Base-by-base conservation (phyloP, 2,329 filamentous ascomycete species). In the Aspergillus pseudoterreus region DNA sequence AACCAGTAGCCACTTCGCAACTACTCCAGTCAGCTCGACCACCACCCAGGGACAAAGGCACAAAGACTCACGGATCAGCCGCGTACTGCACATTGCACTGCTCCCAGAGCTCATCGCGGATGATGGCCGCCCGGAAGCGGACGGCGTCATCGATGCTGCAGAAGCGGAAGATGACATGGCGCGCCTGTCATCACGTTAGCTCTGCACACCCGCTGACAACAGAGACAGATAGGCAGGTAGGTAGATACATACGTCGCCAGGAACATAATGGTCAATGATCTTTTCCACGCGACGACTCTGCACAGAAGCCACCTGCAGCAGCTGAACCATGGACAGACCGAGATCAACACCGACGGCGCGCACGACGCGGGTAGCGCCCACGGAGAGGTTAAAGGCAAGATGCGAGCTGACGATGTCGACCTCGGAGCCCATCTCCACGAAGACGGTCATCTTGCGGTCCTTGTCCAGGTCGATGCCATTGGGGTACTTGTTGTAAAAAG, bases 91-190 rank as follows among this genome's bases (percentile, higher is more conserved):
- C 66, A 17, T 66, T 73, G 62, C 75, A 77, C 15, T 71, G 68
- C 55, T 78, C 74, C 73, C 74, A 80, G 2, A 75, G 70, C n/a
- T 61, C 55, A 36, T 75, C 65, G 15, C 69, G 65, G 41, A 64
- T 50, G 11, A 80, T 62, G 21, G 63, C 51, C 2, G 65, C 63
- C 50, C 70, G 73, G 67, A 80, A 79, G 17, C 64, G 65, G 14
- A 76, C 68, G 0, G 77, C 76, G 48, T 78, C 64, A 21, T 69
- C 65, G 51, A 79, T 75, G 54, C 68, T 75, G 41, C 66, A 70
- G 61, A 80, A 79, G 8, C 76, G 74, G 58, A 79, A 78, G 27
- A 71, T 65, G n/a, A 78, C 70, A 30, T 66, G 72, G 38, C 71
- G 68, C 30, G 67, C 64, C 75, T 78, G 50, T 38, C 35, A 38